A percentile compares a stretch with the other conserved stretches of the same genome.
phyloP scores from a whole-genome alignment of 1,284 basidiomycete genomes.

The Nidula niveotomentosa region DNA sequence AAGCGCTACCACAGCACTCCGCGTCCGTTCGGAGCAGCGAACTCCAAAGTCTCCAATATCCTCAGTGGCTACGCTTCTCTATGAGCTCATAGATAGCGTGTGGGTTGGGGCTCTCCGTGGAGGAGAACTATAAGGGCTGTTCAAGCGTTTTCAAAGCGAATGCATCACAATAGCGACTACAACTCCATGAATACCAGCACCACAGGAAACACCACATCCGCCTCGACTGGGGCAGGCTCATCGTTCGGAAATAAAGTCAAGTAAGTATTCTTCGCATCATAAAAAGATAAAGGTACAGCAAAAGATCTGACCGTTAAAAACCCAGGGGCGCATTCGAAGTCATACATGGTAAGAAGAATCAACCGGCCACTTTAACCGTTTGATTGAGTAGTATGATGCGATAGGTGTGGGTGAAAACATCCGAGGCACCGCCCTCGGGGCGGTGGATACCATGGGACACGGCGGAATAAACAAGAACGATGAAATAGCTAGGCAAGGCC shows the following conservation, averaged over 20 bases:
- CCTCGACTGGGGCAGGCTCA: background rate
- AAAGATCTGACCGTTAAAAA: background rate
- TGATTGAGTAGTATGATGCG: background rate
- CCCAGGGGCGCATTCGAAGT: constrained; percentile 20
- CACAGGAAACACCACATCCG: background rate
- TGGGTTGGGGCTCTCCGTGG: background rate
- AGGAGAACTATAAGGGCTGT: background rate
- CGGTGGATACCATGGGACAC: constrained; percentile 23
- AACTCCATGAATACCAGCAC: background rate
- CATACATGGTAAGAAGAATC: constrained; percentile 19
- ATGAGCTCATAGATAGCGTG: background rate
- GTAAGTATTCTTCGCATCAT: background rate
- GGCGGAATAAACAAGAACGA: constrained; percentile 21
- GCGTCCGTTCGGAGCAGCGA: background rate
- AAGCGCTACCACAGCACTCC: background rate
- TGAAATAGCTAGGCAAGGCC: constrained; percentile 25
- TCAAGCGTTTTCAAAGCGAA: background rate
- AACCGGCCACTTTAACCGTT: background rate
- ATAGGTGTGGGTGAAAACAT: constrained; percentile 30
- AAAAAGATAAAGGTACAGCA: background rate
- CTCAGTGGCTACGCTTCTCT: no score
- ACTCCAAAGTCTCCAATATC: background rate
- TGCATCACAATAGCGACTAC: background rate
- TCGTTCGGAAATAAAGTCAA: background rate
- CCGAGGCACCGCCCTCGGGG: constrained; percentile 28